Evolutionary conservation across 768 basidiomycete species (phyloP).

Genomic region (Trametes maxima): DNA sequence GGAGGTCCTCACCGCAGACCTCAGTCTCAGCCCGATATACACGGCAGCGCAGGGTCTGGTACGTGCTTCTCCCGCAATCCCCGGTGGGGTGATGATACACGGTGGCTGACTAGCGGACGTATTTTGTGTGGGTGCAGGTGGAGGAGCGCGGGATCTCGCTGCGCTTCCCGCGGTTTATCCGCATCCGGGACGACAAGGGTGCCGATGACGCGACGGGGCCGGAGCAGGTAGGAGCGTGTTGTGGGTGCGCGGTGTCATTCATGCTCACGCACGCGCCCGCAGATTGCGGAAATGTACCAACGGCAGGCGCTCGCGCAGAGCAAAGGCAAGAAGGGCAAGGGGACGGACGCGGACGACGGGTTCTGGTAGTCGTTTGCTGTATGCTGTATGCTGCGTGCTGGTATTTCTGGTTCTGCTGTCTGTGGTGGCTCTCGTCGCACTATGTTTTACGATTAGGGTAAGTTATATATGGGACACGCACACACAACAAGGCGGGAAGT

Average conservation of each 20-base stretch:
- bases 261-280: slow-evolving; percentile 18
- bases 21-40: slow-evolving; percentile 95
- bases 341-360: slow-evolving; percentile 67
- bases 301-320: slow-evolving; percentile 82
- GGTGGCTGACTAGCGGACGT: not conserved
- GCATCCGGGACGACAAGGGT: slow-evolving; percentile 89
- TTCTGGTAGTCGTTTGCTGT: slow-evolving; percentile 60
- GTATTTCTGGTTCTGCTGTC: not conserved
- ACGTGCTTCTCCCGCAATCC: slow-evolving; percentile 33
- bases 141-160: slow-evolving; percentile 93
- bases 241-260: slow-evolving; percentile 6
- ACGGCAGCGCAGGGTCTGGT: slow-evolving; percentile 93
- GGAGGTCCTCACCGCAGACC: slow-evolving; percentile 97
- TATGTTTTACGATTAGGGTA: slow-evolving; percentile 13
- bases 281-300: slow-evolving; percentile 96
- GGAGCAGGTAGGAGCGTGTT: slow-evolving; percentile 67
- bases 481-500: slow-evolving; percentile 1
- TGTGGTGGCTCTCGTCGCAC: not conserved
- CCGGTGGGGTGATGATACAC: not conserved
- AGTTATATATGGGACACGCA: slow-evolving; percentile 6
- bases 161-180: slow-evolving; percentile 94
- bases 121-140: slow-evolving; percentile 46
- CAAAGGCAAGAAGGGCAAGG: slow-evolving; percentile 68
- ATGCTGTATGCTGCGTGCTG: not conserved
- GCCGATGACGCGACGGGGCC: slow-evolving; percentile 91